Conservation (phyloP, 192 early-diverging fungal species). For the Mortierella alpina region DNA sequence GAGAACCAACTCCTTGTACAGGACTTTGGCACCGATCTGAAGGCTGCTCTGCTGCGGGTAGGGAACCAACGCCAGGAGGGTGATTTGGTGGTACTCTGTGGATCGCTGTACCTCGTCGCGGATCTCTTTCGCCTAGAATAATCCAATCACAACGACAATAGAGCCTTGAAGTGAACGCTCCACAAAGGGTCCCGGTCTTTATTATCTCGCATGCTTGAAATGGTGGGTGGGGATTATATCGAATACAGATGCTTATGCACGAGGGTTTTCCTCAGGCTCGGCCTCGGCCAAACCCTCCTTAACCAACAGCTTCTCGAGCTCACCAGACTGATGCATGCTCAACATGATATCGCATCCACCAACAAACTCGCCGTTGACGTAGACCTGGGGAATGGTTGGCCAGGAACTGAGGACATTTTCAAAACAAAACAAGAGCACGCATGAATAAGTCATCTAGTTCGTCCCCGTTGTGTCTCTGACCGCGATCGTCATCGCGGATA, state of each 20-base stretch:
- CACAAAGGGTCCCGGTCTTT: too few species aligned
- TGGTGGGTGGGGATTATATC: too few species aligned
- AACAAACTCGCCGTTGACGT: slow-evolving; percentile 95
- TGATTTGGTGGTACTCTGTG: slow-evolving; percentile 78
- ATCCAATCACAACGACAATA: too few species aligned
- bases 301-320: slow-evolving; percentile 82
- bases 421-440: slow-evolving; percentile 1
- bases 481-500: background rate
- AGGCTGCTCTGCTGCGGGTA: slow-evolving; percentile 33
- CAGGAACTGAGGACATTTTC: slow-evolving; percentile 66
- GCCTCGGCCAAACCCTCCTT: slow-evolving; percentile 75
- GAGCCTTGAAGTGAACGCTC: too few species aligned
- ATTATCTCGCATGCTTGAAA: too few species aligned
- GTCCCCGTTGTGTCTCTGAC: background rate
- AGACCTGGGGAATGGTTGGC: slow-evolving; percentile 98
- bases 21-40: slow-evolving; percentile 56
- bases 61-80: slow-evolving; percentile 33
- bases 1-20: slow-evolving; percentile 18
- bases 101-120: slow-evolving; percentile 89
- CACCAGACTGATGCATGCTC: slow-evolving; percentile 89
- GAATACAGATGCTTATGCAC: slow-evolving; percentile 16
- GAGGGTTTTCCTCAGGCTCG: slow-evolving; percentile 52
- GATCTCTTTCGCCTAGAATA: slow-evolving; percentile 69
- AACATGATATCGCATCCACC: slow-evolving; percentile 95
- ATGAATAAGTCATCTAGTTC: background rate